These are phyloP conservation scores for Setomelanomma holmii DNA, from an alignment of 2,329 filamentous ascomycete genomes.

Conservation along the genomic window DNA sequence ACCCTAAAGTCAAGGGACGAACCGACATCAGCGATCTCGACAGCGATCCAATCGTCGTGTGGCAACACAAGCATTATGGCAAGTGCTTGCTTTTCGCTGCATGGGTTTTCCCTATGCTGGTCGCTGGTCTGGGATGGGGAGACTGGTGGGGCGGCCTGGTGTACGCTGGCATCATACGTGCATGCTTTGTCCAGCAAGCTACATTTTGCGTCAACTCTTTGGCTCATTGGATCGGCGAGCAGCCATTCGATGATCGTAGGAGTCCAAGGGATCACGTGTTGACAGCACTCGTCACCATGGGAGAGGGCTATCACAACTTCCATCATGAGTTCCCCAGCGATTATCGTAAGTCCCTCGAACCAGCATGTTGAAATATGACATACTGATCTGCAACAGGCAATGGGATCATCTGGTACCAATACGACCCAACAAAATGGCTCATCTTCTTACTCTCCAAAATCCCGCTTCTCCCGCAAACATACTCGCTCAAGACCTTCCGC, in stretches of 20 bases:
- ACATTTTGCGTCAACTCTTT: slow-evolving; percentile 62
- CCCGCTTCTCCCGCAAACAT: slow-evolving; percentile 37
- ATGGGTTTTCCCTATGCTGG: slow-evolving; percentile 53
- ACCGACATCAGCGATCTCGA: slow-evolving; percentile 60
- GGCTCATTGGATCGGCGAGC: slow-evolving; percentile 60
- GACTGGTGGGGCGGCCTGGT: slow-evolving; percentile 58
- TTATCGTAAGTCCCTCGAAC: too few species aligned
- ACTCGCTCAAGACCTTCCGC: slow-evolving; percentile 50
- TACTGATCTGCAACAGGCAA: too few species aligned
- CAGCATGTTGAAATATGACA: too few species aligned
- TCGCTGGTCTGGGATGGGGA: slow-evolving; percentile 57
- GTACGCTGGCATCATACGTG: slow-evolving; percentile 58
- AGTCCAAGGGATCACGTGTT: slow-evolving; percentile 47
- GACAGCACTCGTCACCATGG: slow-evolving; percentile 49
- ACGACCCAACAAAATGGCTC: slow-evolving; percentile 52
- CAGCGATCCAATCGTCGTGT: slow-evolving; percentile 56
- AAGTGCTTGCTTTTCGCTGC: slow-evolving; percentile 52
- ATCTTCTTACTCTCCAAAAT: slow-evolving; percentile 44
- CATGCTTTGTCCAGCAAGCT: slow-evolving; percentile 59
- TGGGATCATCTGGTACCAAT: slow-evolving; percentile 48
- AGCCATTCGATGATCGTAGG: slow-evolving; percentile 50
- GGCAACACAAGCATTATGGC: slow-evolving; percentile 56
- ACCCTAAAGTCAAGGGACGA: slow-evolving; percentile 57
- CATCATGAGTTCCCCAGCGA: slow-evolving; percentile 52
- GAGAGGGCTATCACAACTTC: slow-evolving; percentile 54